These are phyloP conservation scores for Eimeria acervulina DNA, from an alignment of 169 alveolate genomes.

Conservation along the genomic window DNA sequence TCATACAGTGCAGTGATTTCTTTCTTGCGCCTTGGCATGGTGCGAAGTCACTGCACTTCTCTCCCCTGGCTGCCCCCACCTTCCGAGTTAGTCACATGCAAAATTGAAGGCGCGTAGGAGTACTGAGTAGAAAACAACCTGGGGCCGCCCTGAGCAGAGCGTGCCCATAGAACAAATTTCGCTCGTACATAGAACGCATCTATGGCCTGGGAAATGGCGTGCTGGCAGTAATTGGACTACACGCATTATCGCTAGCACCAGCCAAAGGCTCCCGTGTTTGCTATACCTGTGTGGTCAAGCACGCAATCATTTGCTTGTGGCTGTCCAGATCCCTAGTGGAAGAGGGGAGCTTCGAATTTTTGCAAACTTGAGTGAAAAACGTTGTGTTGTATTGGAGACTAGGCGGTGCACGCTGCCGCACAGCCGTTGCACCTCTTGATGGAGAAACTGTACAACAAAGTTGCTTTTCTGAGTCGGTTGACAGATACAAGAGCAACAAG, in stretches of 20 bases:
- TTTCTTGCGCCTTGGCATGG: neutral
- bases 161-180: neutral
- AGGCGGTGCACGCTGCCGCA: neutral
- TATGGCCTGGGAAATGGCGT: neutral
- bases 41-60: neutral
- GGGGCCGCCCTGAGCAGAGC: neutral
- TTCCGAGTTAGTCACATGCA: neutral
- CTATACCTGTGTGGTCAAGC: neutral
- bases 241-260: too few relatives aligned
- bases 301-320: neutral
- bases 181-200: neutral
- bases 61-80: neutral
- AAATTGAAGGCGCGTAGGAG: neutral
- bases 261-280: neutral
- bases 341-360: too few relatives aligned
- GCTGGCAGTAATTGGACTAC: neutral
- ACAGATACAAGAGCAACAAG: neutral
- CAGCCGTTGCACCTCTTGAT: neutral
- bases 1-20: neutral
- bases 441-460: neutral
- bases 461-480: neutral
- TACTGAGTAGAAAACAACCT: neutral
- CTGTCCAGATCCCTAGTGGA: neutral
- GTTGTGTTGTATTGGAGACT: neutral
- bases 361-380: neutral